These are phyloP conservation scores for Taiwanofungus camphoratus DNA, from an alignment of 1,284 basidiomycete species.

Conservation along the genomic window DNA sequence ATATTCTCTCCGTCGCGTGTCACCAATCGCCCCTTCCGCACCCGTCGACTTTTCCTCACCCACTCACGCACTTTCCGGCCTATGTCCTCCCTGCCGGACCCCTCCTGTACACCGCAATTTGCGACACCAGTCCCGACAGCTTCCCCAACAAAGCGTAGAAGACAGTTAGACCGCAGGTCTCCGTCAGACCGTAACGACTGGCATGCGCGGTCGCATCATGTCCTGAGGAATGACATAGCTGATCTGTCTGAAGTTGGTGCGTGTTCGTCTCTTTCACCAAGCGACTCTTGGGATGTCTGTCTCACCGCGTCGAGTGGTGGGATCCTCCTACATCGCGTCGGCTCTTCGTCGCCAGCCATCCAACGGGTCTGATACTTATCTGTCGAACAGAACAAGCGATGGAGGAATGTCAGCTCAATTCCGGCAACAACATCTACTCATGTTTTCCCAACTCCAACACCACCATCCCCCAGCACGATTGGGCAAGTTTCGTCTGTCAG, in stretches of 20 bases:
- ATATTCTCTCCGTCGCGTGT: conserved; percentile 20
- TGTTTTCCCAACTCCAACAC: conserved; percentile 59
- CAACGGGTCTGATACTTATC: conserved; percentile 4
- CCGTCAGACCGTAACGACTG: conserved; percentile 11
- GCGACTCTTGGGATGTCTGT: no score
- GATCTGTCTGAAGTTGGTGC: conserved; percentile 38
- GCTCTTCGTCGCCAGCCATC: conserved; percentile 3
- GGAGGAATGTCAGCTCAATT: conserved; percentile 28
- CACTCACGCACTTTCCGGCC: conserved; percentile 12
- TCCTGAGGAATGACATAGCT: conserved; percentile 25
- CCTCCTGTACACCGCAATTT: conserved; percentile 37
- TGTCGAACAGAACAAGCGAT: conserved; percentile 27
- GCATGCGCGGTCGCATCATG: conserved; percentile 12
- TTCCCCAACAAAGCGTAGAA: conserved; percentile 26
- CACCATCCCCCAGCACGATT: conserved; percentile 58
- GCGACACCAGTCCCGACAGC: conserved; percentile 22
- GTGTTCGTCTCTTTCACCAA: conserved; percentile 17
- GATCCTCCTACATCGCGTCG: conserved; percentile 9
- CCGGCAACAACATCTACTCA: conserved; percentile 65
- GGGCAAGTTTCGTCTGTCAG: conserved; percentile 72
- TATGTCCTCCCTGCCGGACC: conserved; percentile 31
- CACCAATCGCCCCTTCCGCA: conserved; percentile 9
- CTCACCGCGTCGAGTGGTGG: no score
- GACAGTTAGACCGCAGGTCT: conserved; percentile 9
- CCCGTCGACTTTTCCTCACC: conserved; percentile 15